These are phyloP conservation scores for Leccinum fuscescens DNA, from an alignment of 1,284 basidiomycete species.

Conservation along the genomic window DNA sequence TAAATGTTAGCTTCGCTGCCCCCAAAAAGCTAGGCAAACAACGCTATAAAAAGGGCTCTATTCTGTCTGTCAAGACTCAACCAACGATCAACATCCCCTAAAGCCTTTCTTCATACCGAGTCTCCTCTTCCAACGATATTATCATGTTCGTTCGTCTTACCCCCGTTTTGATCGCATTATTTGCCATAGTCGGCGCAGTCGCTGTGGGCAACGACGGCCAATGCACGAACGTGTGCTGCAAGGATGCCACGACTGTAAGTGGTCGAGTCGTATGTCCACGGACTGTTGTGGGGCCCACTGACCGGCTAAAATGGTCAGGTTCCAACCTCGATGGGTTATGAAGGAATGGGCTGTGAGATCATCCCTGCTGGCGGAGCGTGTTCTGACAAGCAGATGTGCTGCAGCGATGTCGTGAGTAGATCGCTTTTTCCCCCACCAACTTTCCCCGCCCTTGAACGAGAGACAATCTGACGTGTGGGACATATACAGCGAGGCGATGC, in stretches of 20 bases:
- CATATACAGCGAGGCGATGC: background rate
- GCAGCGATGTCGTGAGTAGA: too few species aligned
- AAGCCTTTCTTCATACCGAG: background rate
- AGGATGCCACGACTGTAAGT: background rate
- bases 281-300: background rate
- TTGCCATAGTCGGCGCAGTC: background rate
- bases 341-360: too few species aligned
- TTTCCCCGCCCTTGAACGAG: too few species aligned
- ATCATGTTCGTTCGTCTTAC: slow-evolving; percentile 8
- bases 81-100: background rate
- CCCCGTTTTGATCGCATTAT: background rate
- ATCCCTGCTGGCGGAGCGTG: too few species aligned
- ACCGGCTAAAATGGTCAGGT: too few species aligned
- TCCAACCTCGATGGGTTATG: background rate
- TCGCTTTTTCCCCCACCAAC: too few species aligned
- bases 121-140: background rate
- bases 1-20: too few species aligned
- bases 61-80: background rate
- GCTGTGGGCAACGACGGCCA: background rate
- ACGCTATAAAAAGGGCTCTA: too few species aligned
- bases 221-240: slow-evolving; percentile 4
- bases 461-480: too few species aligned
- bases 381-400: too few species aligned
- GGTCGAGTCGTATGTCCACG: background rate
- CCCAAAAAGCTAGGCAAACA: too few species aligned